Base-by-base conservation (phyloP, 2,329 filamentous ascomycete genomes). In the Aspergillus hiratsukae region DNA sequence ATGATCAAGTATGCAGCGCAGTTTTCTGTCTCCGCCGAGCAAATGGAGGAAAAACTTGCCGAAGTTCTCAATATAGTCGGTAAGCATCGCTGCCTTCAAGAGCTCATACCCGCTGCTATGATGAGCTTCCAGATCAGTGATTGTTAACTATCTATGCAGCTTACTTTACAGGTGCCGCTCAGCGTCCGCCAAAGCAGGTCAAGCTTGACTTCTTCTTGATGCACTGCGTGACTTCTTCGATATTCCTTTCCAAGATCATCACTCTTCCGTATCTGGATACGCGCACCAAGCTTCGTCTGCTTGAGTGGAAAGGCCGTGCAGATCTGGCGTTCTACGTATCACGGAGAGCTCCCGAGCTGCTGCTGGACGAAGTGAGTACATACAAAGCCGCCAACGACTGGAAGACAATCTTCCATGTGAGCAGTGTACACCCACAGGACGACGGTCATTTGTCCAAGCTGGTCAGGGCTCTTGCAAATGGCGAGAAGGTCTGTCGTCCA, bases 121-220 rank as follows among this genome's bases (percentile, higher is more conserved):
- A 31, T 21, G 56, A 31, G 5, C 28, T 14, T 28, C 28, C 2
- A 3, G 25, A 53, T 25, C 23, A 3, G 27, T 19, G 10, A 3
- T 48, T 19, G 8, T 43, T n/a, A 21, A 46, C 53, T n/a, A 54
- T 10, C 3, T 23, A 27, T 40, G 23, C 46, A 74, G 81, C 78
- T 0, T 85, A 82, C 66, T 84, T 79, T 65, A 80, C 82, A n/a
- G 76, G 73, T 0, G 83, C 87, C 0, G 84, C 90, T 0, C 82
- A 89, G 63, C 78, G 82, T 29, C 83, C 83, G 0, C 78, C 79
- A 1, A 88, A 91, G 69, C 72, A 80, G 23, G 78, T 87, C 51
- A 91, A 88, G 69, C 85, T 90, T 69, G 92, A 96, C 70, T 97
- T 97, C 71, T 94, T 87, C 77, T 79, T 78, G 68, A 91, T 92